Evolutionary conservation across 2,329 filamentous ascomycete genomes (phyloP), one percentile per base, ranked within the genome.

Genomic region (Cryphonectria radicalis): DNA sequence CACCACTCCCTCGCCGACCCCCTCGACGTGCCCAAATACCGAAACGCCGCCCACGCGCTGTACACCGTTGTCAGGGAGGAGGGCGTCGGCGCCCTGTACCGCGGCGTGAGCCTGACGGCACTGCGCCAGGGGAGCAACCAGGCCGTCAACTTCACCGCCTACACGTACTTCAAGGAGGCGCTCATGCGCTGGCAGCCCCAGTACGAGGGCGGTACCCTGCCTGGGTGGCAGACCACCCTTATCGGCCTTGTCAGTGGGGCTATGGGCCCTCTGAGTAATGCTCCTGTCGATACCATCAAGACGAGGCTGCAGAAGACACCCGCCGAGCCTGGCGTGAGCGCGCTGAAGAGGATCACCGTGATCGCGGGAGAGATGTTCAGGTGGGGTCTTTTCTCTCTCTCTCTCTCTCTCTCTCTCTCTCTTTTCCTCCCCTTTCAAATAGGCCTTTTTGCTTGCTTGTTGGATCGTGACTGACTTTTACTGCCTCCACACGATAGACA

Each of bases 251-350:
- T 99, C 37, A 93, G 90, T 68, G 96, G 96, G 76, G 96, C 96
- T 73, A 97, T 99, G 89, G 96, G 96, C 1, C 96, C 96, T 6
- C 88, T 99, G 79, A 96, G 93, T 77, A 99, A 99, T 80, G 96
- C 97, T 40, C 96, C 96, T 32, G 98, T 99, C 80, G 96, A 99
- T 79, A 99, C 96, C 55, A 98, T 99, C 86, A 99, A 99, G 90
- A 99, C 96, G 59, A 87, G 96, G 66, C 84, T 99, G 80, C 96
- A 99, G 82, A 96, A 94, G 83, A 96, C 91, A 67, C 93, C 94
- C 0, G 94, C 93, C 4, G 88, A 92, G 82, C 88, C 90, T 6
- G 95, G 95, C 22, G 92, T 95, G 78, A 93, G 90, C 63, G 95
- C 96, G 17, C 82, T 97, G 76, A 88, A 89, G 71, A 87, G 96